Percentiles rank a stretch among this genome's conserved stretches.
These are phyloP conservation scores for Pyrus hybrid DNA, from an alignment of 331 rosid genomes.

Conservation along the genomic window DNA sequence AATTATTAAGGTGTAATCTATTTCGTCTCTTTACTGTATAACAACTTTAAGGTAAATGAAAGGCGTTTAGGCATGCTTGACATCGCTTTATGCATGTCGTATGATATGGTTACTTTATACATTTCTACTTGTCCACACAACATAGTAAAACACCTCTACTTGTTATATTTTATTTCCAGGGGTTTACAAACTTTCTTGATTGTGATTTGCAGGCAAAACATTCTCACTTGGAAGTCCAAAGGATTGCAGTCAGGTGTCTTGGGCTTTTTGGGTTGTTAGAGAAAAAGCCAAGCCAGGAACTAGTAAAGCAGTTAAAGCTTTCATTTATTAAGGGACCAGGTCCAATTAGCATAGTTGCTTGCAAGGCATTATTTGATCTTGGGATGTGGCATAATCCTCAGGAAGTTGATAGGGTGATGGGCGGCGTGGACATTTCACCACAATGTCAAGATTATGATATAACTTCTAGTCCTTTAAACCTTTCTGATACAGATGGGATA, in stretches of 20 bases:
- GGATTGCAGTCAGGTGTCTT: conserved; percentile 79
- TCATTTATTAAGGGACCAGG: conserved; percentile 62
- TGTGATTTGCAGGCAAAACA: conserved; percentile 73
- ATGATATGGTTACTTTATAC: neutral
- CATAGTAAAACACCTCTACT: too few species aligned
- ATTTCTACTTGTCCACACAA: neutral
- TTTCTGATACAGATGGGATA: conserved; percentile 46
- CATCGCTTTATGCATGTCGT: neutral
- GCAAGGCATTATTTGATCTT: conserved; percentile 75
- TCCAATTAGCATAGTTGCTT: conserved; percentile 56
- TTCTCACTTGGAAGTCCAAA: conserved; percentile 76
- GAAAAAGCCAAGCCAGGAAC: conserved; percentile 63
- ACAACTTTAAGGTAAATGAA: neutral
- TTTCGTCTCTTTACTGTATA: neutral
- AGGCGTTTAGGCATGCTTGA: neutral
- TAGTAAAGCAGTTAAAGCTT: conserved; percentile 60
- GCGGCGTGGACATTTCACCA: conserved; percentile 22
- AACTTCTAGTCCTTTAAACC: conserved; percentile 41
- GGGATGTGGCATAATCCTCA: conserved; percentile 88
- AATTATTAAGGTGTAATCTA: neutral
- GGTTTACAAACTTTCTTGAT: conserved; percentile 8
- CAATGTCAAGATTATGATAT: conserved; percentile 32
- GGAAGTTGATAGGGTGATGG: conserved; percentile 60
- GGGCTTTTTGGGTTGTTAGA: conserved; percentile 92
- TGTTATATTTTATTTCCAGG: neutral